phyloP scores from a whole-genome alignment of 2,329 filamentous ascomycete genomes.

The Whalleya microplaca region DNA sequence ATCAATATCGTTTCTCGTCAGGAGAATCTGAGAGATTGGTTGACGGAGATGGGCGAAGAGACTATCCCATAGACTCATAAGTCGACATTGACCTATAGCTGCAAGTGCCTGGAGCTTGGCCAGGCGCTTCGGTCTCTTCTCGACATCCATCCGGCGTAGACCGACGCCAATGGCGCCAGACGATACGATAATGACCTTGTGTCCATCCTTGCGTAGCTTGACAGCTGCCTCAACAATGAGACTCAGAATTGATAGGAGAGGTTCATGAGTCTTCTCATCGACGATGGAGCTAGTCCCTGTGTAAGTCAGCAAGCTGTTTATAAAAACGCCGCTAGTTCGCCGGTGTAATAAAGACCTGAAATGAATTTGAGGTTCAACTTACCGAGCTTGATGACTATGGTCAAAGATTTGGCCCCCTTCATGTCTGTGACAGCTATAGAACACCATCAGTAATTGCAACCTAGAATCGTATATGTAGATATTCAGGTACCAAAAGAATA shows the following conservation, averaged over 20 bases:
- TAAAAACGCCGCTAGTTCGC: not conserved
- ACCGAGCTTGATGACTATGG: constrained; percentile 89
- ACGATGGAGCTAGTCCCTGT: constrained; percentile 98
- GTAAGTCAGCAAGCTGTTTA: constrained; percentile 6
- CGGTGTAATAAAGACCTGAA: constrained; percentile 1
- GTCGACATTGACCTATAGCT: constrained; percentile 91
- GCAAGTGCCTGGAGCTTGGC: constrained; percentile 91
- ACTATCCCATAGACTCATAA: constrained; percentile 95
- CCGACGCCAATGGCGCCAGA: constrained; percentile 97
- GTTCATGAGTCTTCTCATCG: constrained; percentile 92
- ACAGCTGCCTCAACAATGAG: constrained; percentile 94
- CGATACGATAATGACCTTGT: constrained; percentile 93
- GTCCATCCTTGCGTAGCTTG: constrained; percentile 84
- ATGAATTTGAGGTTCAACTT: constrained; percentile 38
- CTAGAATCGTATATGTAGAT: constrained; percentile 6
- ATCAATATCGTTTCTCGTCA: constrained; percentile 95
- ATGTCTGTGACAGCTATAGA: constrained; percentile 53
- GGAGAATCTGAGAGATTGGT: constrained; percentile 90
- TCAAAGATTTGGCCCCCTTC: constrained; percentile 69
- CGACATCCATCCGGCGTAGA: constrained; percentile 74
- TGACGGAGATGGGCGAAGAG: constrained; percentile 86
- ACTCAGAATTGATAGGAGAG: constrained; percentile 85
- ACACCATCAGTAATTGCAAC: constrained; percentile 17
- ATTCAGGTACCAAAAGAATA: not conserved
- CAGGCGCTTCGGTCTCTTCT: constrained; percentile 86